phyloP scores from a whole-genome alignment of 2,329 filamentous ascomycete species.

The Botrytis cinerea region DNA sequence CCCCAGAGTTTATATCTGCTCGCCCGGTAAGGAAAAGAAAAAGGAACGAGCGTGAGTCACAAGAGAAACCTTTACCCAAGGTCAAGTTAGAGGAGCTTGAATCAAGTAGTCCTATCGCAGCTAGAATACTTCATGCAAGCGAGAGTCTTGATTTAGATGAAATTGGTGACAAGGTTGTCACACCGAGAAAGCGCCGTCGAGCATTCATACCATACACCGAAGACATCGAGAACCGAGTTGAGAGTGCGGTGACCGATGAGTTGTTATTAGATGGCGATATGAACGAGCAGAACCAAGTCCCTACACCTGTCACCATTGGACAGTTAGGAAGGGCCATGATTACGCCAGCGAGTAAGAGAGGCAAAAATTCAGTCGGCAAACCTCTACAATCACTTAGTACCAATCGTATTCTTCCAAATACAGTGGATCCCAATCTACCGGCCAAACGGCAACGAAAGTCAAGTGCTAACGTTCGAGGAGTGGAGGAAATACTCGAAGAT shows the following conservation, averaged over 20 bases:
- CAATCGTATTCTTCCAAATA: slow-evolving; percentile 37
- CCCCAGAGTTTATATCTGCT: slow-evolving; percentile 36
- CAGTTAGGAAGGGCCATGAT: slow-evolving; percentile 12
- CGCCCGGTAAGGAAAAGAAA: slow-evolving; percentile 38
- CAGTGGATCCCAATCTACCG: slow-evolving; percentile 25
- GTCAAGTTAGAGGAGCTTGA: slow-evolving; percentile 37
- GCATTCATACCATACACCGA: neutral
- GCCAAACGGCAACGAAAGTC: slow-evolving; percentile 30
- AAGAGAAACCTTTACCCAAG: slow-evolving; percentile 27
- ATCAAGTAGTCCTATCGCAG: slow-evolving; percentile 38
- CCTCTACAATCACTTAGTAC: slow-evolving; percentile 36
- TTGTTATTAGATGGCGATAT: slow-evolving; percentile 18
- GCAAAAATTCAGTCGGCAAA: slow-evolving; percentile 19
- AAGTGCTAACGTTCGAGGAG: slow-evolving; percentile 26
- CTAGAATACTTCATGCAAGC: slow-evolving; percentile 25
- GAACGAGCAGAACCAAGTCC: neutral
- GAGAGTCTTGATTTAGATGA: slow-evolving; percentile 44
- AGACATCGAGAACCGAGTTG: neutral
- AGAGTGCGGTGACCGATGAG: slow-evolving; percentile 2
- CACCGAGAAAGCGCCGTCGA: slow-evolving; percentile 40
- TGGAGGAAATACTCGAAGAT: slow-evolving; percentile 36
- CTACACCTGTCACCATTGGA: neutral
- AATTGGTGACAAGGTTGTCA: slow-evolving; percentile 41
- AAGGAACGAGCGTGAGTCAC: slow-evolving; percentile 17
- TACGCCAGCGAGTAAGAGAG: slow-evolving; percentile 22